Evolutionary conservation across 148 eudicot genomes (phyloP).

Genomic region (Rhododendron ovatum): DNA sequence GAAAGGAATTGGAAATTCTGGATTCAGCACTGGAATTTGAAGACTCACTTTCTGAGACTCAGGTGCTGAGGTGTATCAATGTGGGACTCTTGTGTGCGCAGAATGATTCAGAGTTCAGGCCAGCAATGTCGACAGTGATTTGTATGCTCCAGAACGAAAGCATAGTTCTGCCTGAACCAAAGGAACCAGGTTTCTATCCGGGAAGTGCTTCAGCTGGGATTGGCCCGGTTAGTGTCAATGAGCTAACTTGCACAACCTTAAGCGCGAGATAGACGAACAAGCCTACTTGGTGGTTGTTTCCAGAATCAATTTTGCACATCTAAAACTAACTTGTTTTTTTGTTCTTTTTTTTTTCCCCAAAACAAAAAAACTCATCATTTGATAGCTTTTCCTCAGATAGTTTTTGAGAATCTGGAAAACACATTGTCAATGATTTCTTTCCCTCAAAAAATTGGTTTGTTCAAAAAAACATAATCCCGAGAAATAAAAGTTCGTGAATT

Average conservation of each 20-base stretch:
- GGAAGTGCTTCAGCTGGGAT: not conserved
- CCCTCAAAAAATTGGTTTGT: not conserved
- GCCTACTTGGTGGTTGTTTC: not conserved
- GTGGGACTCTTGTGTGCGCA: constrained; percentile 20
- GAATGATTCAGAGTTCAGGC: constrained; percentile 6
- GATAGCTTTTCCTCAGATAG: not conserved
- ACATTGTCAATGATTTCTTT: not conserved
- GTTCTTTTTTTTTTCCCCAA: no score
- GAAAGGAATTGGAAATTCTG: constrained; percentile 13
- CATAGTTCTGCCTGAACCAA: constrained; percentile 7
- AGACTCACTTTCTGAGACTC: not conserved
- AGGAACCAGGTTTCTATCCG: constrained; percentile 11
- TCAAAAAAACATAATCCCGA: not conserved
- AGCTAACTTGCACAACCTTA: constrained; percentile 18
- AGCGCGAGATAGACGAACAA: constrained; percentile 7
- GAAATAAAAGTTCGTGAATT: not conserved
- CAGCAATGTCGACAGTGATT: constrained; percentile 14
- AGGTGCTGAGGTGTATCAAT: constrained; percentile 14
- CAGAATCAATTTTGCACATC: not conserved
- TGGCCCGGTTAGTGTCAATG: constrained; percentile 3
- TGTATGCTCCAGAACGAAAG: constrained; percentile 4
- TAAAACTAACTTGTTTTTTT: not conserved
- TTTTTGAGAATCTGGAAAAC: not conserved
- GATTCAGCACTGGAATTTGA: constrained; percentile 12
- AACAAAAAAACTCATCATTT: not conserved